A percentile compares a stretch with the other conserved stretches of the same genome.
Evolutionary conservation across 192 early-diverging fungal genomes (phyloP).

Genomic region (Ambispora gerdemannii): DNA sequence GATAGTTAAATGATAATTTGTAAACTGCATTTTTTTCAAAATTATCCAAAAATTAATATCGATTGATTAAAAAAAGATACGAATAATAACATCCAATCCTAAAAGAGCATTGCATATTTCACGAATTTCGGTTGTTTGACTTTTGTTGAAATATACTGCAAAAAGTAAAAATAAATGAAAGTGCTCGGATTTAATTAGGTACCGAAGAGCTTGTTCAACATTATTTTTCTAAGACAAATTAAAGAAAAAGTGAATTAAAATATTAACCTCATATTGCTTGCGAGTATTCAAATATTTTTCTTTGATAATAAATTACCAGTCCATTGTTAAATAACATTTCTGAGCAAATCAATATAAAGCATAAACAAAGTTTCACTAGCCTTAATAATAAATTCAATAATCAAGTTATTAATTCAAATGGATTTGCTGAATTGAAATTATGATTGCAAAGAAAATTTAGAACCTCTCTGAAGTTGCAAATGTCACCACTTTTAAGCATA

Average conservation of each 20-base stretch:
- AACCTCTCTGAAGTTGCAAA: not conserved
- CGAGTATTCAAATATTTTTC: not conserved
- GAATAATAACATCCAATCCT: slow-evolving; percentile 10
- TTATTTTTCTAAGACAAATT: not conserved
- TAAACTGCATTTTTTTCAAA: not conserved
- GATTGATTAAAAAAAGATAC: not conserved
- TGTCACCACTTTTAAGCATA: not conserved
- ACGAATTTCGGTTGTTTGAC: slow-evolving; percentile 4
- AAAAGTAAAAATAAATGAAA: slow-evolving; percentile 16
- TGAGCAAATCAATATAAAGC: slow-evolving; percentile 8
- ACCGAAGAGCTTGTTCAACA: not conserved
- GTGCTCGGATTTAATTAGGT: slow-evolving; percentile 12
- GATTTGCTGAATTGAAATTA: too few species aligned
- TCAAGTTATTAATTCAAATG: too few species aligned
- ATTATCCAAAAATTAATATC: not conserved
- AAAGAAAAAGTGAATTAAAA: not conserved
- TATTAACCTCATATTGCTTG: not conserved
- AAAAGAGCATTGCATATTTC: slow-evolving; percentile 12
- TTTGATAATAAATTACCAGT: not conserved
- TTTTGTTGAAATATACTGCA: slow-evolving; percentile 17
- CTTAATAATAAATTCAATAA: too few species aligned
- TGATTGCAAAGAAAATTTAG: too few species aligned
- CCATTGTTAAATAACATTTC: not conserved
- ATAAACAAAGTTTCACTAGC: slow-evolving; percentile 17
- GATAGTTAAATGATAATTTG: not conserved